Evolutionary conservation across 345 rosid species (phyloP), one percentile per base, ranked within the genome.

Genomic region (Arabis alpina): DNA sequence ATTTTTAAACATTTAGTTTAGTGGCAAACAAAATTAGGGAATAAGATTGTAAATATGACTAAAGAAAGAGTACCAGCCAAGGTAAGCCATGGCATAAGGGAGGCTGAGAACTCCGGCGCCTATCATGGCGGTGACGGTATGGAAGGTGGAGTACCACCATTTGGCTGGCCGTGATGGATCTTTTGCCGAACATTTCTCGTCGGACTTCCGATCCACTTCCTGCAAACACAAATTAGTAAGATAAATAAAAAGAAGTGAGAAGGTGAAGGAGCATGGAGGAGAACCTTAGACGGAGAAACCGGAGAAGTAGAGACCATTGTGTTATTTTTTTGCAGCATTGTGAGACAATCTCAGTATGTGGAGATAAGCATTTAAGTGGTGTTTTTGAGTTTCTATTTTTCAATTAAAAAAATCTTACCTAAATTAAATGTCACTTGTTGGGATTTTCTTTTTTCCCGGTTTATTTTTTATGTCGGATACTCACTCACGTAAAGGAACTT

Each of bases 131-230:
- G 98, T 90, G 51, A 90, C 94, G 4, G 82, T 68, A 83, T 90
- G 98, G 71, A 93, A 93, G 45, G 98, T 88, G 54, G 98, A 89
- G 78, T 87, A 87, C 98, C 97, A 91, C 98, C 98, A 93, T 82
- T 87, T 91, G 48, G 97, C 97, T 34, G 79, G 83, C 54, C 98
- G 89, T 66, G 77, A 34, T 0, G 85, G 79, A 53, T 85, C 89
- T 49, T 41, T 86, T 57, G 75, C 88, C 44, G 50, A 53, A 94
- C 98, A 86, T 89, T 85, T 89, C 61, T 80, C 81, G 6, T 13
- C 44, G 37, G 79, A 62, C 47, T 27, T 64, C 42, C 13, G 45
- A 48, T 68, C 80, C 15, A 73, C 76, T 78, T 83, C 92, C 91
- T 92, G 76, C 54, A 41, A 59, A 60, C 58, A 65, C 49, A 11